These are phyloP conservation scores for Ustilago bromivora DNA, from an alignment of 1,284 basidiomycete genomes.

Conservation along the genomic window DNA sequence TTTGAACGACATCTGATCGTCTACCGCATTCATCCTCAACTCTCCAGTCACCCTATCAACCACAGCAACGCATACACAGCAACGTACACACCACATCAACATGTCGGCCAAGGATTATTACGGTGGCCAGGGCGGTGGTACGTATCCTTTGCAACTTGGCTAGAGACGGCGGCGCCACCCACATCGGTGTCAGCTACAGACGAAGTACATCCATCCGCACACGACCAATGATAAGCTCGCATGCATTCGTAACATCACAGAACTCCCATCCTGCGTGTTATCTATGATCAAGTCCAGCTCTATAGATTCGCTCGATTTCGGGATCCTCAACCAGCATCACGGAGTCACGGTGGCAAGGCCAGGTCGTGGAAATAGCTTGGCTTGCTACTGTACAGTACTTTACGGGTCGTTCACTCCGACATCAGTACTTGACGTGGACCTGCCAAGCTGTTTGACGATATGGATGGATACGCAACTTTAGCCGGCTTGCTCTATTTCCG, in stretches of 20 bases:
- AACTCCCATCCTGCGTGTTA: no score
- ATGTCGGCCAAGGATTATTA: slow-evolving; percentile 60
- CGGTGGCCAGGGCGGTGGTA: slow-evolving; percentile 51
- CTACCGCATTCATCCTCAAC: background rate
- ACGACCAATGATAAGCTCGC: background rate
- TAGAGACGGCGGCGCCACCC: slow-evolving; percentile 10
- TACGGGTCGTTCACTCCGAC: background rate
- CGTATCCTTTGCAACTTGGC: slow-evolving; percentile 17
- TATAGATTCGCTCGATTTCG: background rate
- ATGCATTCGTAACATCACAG: background rate
- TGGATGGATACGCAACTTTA: background rate
- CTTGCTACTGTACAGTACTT: background rate
- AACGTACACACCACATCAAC: background rate
- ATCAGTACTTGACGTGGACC: background rate
- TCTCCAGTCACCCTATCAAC: background rate
- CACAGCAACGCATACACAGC: background rate
- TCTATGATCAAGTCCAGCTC: background rate
- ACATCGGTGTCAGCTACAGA: background rate
- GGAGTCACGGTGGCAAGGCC: background rate
- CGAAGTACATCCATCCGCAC: slow-evolving; percentile 10
- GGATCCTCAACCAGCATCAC: background rate
- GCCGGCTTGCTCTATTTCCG: background rate
- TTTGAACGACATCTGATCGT: background rate
- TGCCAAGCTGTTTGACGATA: background rate
- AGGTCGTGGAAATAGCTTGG: background rate